A percentile compares a stretch with the other conserved stretches of the same genome.
Evolutionary conservation across 2,329 filamentous ascomycete genomes (phyloP).

Genomic region (Pseudopithomyces chartarum): DNA sequence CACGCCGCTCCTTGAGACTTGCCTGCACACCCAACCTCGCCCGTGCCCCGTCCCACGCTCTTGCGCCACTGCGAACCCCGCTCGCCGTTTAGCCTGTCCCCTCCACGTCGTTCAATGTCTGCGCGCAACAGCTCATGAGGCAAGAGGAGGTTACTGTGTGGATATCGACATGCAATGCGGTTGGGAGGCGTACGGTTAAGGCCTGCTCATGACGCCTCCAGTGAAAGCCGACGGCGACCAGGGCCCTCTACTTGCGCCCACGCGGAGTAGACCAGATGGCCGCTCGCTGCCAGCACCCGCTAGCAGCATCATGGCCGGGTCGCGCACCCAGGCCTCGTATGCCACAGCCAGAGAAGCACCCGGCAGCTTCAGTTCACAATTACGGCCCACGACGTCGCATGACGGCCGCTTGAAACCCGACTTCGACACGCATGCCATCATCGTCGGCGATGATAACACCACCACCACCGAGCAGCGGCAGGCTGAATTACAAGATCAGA

Average conservation of each 20-base stretch:
- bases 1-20: constrained; percentile 10
- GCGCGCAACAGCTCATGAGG: constrained; percentile 38
- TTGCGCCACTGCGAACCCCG: constrained; percentile 16
- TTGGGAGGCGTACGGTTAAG: constrained; percentile 42
- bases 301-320: constrained; percentile 62
- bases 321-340: constrained; percentile 66
- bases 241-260: constrained; percentile 51
- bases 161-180: constrained; percentile 44
- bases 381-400: constrained; percentile 74
- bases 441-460: constrained; percentile 65
- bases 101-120: constrained; percentile 22
- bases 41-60: constrained; percentile 8
- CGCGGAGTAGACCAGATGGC: constrained; percentile 53
- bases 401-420: constrained; percentile 65
- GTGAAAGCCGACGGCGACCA: constrained; percentile 45
- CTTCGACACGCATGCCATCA: constrained; percentile 56
- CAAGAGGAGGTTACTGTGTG: constrained; percentile 35
- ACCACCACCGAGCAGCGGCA: constrained; percentile 73
- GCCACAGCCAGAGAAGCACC: constrained; percentile 68
- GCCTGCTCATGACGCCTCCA: constrained; percentile 50
- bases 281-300: constrained; percentile 59
- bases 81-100: constrained; percentile 11
- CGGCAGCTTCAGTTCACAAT: constrained; percentile 88
- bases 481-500: constrained; percentile 75
- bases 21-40: constrained; percentile 3